A percentile compares a stretch with the other conserved stretches of the same genome.
Conservation (phyloP, 2,329 filamentous ascomycete genomes). For the Phialophora macrospora region DNA sequence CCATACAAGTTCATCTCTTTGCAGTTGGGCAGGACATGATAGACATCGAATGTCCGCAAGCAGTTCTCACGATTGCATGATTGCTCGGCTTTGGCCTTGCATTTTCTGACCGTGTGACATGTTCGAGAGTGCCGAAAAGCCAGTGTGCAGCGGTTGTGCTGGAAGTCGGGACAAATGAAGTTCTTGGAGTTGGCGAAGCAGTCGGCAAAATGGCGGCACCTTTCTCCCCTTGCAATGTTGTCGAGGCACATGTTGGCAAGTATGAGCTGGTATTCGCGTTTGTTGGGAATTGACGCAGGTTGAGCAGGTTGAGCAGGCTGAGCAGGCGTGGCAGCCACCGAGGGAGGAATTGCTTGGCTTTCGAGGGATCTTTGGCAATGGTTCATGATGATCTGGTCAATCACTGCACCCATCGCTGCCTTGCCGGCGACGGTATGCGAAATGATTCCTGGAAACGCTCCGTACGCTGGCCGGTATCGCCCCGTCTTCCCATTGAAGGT, state of each 20-base stretch:
- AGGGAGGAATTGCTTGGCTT: too few species aligned
- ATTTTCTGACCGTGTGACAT: neutral
- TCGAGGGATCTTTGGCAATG: too few species aligned
- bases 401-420: too few species aligned
- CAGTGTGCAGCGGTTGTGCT: neutral
- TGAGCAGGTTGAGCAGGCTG: neutral
- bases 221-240: neutral
- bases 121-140: neutral
- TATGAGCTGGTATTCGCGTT: neutral
- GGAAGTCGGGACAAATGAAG: neutral
- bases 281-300: neutral
- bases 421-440: too few species aligned
- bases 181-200: neutral
- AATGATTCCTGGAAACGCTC: too few species aligned
- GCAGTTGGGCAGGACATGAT: neutral
- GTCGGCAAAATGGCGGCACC: neutral
- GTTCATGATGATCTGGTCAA: neutral
- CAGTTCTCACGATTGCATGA: neutral
- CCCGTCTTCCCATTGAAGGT: too few species aligned
- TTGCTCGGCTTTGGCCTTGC: neutral
- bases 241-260: neutral
- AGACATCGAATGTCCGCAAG: neutral
- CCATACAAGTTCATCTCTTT: neutral
- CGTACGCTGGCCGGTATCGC: too few species aligned
- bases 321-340: neutral